phyloP scores from a whole-genome alignment of 225 moss, liverwort and hornwort genomes.

The Rhytidiadelphus loreus region DNA sequence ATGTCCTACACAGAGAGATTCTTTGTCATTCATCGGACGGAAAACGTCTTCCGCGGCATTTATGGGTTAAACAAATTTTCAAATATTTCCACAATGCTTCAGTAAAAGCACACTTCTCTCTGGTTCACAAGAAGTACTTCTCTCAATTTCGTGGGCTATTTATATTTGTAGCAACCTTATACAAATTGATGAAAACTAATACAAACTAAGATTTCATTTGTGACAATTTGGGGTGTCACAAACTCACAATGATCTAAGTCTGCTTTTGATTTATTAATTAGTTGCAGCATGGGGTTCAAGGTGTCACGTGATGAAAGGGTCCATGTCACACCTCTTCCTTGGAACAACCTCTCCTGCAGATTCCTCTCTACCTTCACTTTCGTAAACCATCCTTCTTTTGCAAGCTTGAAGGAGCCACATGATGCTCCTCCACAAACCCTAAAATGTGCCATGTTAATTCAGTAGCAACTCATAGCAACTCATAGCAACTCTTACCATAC shows the following conservation, averaged over 20 bases:
- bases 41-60: too few species aligned
- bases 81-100: background rate
- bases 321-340: background rate
- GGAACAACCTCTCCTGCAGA: too few species aligned
- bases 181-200: background rate
- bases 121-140: background rate
- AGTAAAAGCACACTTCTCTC: background rate
- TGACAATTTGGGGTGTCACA: too few species aligned
- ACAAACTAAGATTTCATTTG: background rate
- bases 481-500: background rate
- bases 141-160: background rate
- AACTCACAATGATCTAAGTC: background rate
- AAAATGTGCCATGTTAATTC: background rate
- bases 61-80: background rate
- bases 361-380: background rate
- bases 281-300: background rate
- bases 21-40: too few species aligned
- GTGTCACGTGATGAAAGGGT: background rate
- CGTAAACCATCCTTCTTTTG: rapidly evolving
- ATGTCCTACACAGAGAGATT: too few species aligned
- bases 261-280: background rate
- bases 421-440: background rate
- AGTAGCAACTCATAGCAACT: too few species aligned
- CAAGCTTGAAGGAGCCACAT: background rate
- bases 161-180: background rate